Percentiles rank a stretch among this genome's conserved stretches.
phyloP scores from a whole-genome alignment of 768 basidiomycete genomes.

The Termitomyces sp. region DNA sequence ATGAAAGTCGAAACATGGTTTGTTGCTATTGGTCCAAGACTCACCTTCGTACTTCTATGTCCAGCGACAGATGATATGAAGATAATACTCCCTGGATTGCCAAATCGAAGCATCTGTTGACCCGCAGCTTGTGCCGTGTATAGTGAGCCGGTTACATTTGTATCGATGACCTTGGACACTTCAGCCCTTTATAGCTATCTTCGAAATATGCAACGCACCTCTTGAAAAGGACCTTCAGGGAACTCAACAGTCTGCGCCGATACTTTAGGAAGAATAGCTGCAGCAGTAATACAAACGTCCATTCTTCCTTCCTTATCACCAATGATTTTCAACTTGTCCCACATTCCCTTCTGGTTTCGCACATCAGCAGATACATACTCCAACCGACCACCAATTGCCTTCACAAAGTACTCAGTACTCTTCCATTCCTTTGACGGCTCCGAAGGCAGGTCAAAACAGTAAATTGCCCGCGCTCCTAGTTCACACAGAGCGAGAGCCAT shows the following conservation, averaged over 20 bases:
- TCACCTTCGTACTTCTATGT: constrained; percentile 20
- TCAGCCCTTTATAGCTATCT: not conserved
- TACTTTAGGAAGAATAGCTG: constrained; percentile 53
- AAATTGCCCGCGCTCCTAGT: constrained; percentile 61
- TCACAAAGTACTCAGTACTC: constrained; percentile 44
- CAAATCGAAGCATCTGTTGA: constrained; percentile 26
- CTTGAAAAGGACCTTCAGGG: constrained; percentile 52
- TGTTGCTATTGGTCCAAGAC: not conserved
- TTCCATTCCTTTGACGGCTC: constrained; percentile 52
- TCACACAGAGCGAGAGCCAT: constrained; percentile 42
- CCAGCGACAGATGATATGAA: constrained; percentile 62
- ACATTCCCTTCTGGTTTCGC: constrained; percentile 51
- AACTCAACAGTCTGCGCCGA: constrained; percentile 55
- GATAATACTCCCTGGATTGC: constrained; percentile 50
- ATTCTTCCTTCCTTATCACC: constrained; percentile 29
- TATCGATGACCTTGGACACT: constrained; percentile 47
- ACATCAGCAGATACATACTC: constrained; percentile 67
- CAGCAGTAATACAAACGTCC: constrained; percentile 63
- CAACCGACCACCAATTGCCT: constrained; percentile 31
- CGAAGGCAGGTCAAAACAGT: constrained; percentile 58
- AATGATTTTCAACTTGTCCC: constrained; percentile 51
- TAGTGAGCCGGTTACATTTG: constrained; percentile 61
- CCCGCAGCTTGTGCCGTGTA: constrained; percentile 12
- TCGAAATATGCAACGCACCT: constrained; percentile 22
- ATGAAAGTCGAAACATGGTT: not conserved